These are phyloP conservation scores for Geranium incanum DNA, from an alignment of 441 rosid genomes.

Conservation along the genomic window DNA sequence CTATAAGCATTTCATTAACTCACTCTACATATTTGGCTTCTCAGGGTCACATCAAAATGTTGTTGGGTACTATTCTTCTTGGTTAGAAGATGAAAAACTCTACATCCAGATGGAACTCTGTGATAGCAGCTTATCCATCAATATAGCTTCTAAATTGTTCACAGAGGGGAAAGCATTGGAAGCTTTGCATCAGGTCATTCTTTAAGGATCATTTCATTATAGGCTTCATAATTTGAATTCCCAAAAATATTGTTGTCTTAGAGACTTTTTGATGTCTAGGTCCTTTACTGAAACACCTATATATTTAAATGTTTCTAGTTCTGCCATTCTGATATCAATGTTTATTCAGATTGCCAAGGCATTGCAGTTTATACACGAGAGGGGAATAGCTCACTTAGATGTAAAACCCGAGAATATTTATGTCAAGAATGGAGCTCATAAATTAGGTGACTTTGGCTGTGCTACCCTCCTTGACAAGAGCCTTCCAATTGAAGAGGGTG, in stretches of 20 bases:
- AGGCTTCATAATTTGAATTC: not conserved
- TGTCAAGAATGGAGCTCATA: conserved; percentile 62
- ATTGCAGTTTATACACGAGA: conserved; percentile 58
- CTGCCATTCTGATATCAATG: conserved; percentile 12
- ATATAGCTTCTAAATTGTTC: conserved; percentile 31
- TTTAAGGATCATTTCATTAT: not conserved
- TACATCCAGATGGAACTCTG: conserved; percentile 96
- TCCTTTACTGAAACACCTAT: not conserved
- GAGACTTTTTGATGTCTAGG: not conserved
- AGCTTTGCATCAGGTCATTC: conserved; percentile 59
- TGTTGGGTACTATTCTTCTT: conserved; percentile 75
- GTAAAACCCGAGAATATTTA: conserved; percentile 91
- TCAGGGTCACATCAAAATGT: conserved; percentile 70
- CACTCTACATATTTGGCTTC: not conserved
- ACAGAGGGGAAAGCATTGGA: conserved; percentile 53
- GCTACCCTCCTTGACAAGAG: conserved; percentile 75
- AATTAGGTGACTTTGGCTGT: conserved; percentile 94
- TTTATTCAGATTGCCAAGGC: conserved; percentile 70
- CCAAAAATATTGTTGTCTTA: not conserved
- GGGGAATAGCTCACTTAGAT: conserved; percentile 88
- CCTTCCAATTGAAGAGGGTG: conserved; percentile 88
- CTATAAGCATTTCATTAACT: not conserved
- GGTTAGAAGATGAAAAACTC: conserved; percentile 89
- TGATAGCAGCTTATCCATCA: conserved; percentile 62
- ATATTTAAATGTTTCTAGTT: not conserved